These are phyloP conservation scores for Chalciporus sp. DNA, from an alignment of 1,284 basidiomycete genomes.

Conservation along the genomic window DNA sequence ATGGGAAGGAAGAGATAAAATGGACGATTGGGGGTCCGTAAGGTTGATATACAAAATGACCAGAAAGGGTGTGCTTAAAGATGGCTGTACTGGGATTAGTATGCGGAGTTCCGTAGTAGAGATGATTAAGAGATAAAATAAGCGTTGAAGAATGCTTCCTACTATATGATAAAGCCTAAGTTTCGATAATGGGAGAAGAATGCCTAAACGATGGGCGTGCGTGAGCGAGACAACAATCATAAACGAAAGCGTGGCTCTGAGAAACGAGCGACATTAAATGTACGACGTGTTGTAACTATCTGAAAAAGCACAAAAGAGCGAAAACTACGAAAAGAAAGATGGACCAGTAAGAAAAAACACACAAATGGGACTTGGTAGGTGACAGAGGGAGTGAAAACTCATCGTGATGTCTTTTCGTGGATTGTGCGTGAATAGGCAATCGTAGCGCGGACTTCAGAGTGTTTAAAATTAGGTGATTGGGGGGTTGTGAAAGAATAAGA, in stretches of 20 bases:
- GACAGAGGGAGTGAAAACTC: not conserved
- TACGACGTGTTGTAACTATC: conserved; percentile 17
- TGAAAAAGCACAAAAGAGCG: conserved; percentile 2
- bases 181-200: not conserved
- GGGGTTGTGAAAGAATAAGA: not conserved
- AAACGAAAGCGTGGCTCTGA: conserved; percentile 15
- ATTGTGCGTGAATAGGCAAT: conserved; percentile 23
- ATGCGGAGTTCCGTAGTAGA: conserved; percentile 21
- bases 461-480: conserved; percentile 4
- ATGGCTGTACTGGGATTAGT: conserved; percentile 22
- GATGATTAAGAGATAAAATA: conserved; percentile 4
- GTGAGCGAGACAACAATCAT: conserved; percentile 27
- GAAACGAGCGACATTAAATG: conserved; percentile 24
- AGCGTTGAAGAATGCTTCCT: not conserved
- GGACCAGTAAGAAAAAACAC: conserved; percentile 1
- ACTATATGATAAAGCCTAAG: not conserved
- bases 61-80: conserved; percentile 4
- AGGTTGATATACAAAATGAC: not conserved
- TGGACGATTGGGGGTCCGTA: not conserved
- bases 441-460: conserved; percentile 14
- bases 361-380: not conserved
- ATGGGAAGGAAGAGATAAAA: not conserved
- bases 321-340: not conserved
- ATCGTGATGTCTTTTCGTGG: conserved; percentile 31
- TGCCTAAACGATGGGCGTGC: not conserved